A percentile compares a stretch with the other conserved stretches of the same genome.
Conservation (phyloP, 83 land plant species). For the Picea abies region DNA sequence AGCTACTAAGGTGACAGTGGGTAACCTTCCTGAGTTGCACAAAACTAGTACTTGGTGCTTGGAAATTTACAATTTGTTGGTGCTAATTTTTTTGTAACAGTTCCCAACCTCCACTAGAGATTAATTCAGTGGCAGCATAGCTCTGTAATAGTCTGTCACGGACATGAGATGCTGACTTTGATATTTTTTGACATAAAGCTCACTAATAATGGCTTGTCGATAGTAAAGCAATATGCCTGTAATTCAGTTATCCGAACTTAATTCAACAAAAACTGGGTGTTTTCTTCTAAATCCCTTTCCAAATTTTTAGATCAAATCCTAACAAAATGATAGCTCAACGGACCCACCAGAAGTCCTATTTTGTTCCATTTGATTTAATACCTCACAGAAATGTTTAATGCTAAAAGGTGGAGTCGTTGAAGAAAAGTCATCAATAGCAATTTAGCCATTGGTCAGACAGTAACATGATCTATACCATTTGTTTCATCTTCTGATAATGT, state of each 20-base stretch:
- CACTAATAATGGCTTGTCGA: neutral
- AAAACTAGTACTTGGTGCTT: no score
- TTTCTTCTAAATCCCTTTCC: neutral
- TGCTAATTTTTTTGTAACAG: no score
- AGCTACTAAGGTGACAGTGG: no score
- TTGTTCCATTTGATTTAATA: neutral
- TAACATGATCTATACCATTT: no score
- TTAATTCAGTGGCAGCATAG: neutral
- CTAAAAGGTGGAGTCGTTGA: neutral
- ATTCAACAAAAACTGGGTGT: neutral
- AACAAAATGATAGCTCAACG: neutral
- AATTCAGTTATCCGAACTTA: neutral
- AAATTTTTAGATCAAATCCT: neutral
- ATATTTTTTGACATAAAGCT: neutral
- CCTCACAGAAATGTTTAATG: neutral
- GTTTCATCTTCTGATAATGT: neutral
- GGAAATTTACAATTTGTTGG: no score
- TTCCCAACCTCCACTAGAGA: neutral
- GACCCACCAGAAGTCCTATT: neutral
- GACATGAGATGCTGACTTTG: neutral
- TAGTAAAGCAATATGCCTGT: neutral
- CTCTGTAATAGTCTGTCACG: no score
- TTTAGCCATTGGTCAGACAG: neutral
- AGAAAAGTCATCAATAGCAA: conserved; percentile 5
- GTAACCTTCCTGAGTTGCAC: no score